Percentiles rank a stretch among this genome's conserved stretches.
phyloP scores from a whole-genome alignment of 805 yeast species.

The Cyberlindnera xylosilytica region DNA sequence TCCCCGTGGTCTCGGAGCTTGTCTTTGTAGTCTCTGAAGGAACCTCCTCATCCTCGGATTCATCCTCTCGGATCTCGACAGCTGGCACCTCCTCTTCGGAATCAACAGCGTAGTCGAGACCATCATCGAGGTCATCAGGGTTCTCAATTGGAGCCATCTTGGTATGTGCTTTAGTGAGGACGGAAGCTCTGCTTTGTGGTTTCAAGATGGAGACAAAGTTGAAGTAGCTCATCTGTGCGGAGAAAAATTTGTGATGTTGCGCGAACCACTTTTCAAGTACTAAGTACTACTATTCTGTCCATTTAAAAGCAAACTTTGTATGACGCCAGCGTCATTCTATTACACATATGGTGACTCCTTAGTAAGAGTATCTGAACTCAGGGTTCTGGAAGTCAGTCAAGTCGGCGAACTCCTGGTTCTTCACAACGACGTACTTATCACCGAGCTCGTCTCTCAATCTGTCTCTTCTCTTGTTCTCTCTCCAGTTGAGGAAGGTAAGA shows the following conservation, averaged over 20 bases:
- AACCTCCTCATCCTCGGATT: slow-evolving; percentile 25
- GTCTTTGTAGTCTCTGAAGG: slow-evolving; percentile 8
- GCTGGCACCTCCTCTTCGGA: slow-evolving; percentile 38
- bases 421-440: slow-evolving; percentile 16
- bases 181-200: no score
- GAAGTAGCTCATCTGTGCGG: background rate
- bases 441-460: slow-evolving; percentile 19
- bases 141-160: slow-evolving; percentile 11
- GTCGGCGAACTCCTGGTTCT: slow-evolving; percentile 39
- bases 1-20: slow-evolving; percentile 11
- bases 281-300: background rate
- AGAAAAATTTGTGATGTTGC: background rate
- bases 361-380: slow-evolving; percentile 43
- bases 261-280: background rate
- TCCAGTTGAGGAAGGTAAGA: slow-evolving; percentile 27
- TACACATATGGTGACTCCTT: background rate
- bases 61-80: slow-evolving; percentile 31
- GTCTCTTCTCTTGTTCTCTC: slow-evolving; percentile 39
- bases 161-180: background rate
- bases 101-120: slow-evolving; percentile 58
- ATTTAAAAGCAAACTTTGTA: no score
- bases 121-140: slow-evolving; percentile 76
- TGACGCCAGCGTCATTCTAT: no score
- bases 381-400: slow-evolving; percentile 54
- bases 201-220: background rate